Conservation (phyloP, 257 asterid genomes). For the Parsonsia alboflavescens region DNA sequence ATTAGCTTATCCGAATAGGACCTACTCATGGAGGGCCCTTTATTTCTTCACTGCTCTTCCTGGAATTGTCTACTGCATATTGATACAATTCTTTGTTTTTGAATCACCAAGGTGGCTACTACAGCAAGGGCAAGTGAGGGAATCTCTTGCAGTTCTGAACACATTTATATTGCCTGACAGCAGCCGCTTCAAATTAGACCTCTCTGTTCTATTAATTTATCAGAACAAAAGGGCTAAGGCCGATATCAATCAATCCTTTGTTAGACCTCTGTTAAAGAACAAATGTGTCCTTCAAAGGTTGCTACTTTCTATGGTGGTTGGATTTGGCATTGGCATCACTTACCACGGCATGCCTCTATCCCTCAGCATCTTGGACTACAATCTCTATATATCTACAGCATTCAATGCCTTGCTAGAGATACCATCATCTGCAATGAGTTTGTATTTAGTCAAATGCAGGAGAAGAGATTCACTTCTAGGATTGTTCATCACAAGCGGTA, state of each 20-base stretch:
- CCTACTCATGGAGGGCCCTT: conserved; percentile 40
- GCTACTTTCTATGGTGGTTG: conserved; percentile 8
- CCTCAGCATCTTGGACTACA: conserved; percentile 31
- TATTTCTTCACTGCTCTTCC: conserved; percentile 40
- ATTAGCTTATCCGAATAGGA: conserved; percentile 31
- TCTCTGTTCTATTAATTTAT: not conserved
- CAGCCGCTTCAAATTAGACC: not conserved
- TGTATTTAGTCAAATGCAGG: conserved; percentile 25
- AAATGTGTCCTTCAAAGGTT: conserved; percentile 16
- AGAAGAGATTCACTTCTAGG: conserved; percentile 28
- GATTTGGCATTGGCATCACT: conserved; percentile 37
- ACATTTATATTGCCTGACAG: not conserved
- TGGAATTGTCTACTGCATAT: conserved; percentile 24
- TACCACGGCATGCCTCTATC: conserved; percentile 49
- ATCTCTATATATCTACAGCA: conserved; percentile 31
- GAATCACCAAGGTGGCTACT: conserved; percentile 57
- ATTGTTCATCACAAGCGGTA: conserved; percentile 26
- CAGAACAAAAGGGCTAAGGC: conserved; percentile 4
- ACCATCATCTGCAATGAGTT: conserved; percentile 24
- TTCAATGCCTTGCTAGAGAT: conserved; percentile 33
- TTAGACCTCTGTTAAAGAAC: conserved; percentile 14
- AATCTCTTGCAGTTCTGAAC: conserved; percentile 18
- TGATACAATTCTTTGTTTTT: conserved; percentile 26
- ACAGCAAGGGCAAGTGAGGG: conserved; percentile 23
- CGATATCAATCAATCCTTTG: conserved; percentile 8